A percentile compares a stretch with the other conserved stretches of the same genome.
Conservation (phyloP, 2,329 filamentous ascomycete species). For the Hypoxylon sp. region DNA sequence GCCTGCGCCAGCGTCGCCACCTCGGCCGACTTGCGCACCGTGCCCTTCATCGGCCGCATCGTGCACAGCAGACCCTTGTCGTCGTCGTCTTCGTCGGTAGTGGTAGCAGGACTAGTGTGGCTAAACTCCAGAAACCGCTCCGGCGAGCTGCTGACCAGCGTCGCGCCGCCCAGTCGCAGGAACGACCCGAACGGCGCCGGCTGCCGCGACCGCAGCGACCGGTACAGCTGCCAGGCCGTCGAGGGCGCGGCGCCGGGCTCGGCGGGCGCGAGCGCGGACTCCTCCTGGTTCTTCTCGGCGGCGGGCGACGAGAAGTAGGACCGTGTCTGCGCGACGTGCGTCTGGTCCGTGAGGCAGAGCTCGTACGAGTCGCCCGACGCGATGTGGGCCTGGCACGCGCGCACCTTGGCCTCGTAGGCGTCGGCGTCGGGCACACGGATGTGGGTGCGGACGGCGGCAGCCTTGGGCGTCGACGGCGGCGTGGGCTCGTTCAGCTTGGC, state of each 20-base stretch:
- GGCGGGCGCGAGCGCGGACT: constrained; percentile 54
- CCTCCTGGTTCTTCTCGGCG: no score
- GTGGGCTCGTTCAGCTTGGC: constrained; percentile 37
- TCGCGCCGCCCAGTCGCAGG: constrained; percentile 72
- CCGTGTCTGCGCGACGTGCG: constrained; percentile 62
- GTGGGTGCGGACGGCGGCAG: constrained; percentile 26
- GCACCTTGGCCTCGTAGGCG: constrained; percentile 72
- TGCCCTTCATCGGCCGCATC: constrained; percentile 96
- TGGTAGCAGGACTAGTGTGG: no score
- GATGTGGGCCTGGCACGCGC: constrained; percentile 73
- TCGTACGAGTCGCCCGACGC: constrained; percentile 85
- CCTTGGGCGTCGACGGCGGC: constrained; percentile 43
- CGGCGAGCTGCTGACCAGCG: constrained; percentile 83
- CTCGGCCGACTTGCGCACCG: constrained; percentile 77
- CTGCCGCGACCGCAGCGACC: constrained; percentile 72
- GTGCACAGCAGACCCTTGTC: constrained; percentile 68
- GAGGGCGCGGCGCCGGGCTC: constrained; percentile 35
- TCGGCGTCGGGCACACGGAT: constrained; percentile 53
- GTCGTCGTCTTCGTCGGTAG: no score
- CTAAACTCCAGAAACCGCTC: constrained; percentile 85
- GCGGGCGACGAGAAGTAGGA: constrained; percentile 54
- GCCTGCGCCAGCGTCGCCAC: constrained; percentile 76
- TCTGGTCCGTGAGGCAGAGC: constrained; percentile 81
- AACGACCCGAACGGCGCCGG: constrained; percentile 88
- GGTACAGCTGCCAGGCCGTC: constrained; percentile 75